These are phyloP conservation scores for Lipomyces oligophaga DNA, from an alignment of 805 yeast species.

Conservation along the genomic window DNA sequence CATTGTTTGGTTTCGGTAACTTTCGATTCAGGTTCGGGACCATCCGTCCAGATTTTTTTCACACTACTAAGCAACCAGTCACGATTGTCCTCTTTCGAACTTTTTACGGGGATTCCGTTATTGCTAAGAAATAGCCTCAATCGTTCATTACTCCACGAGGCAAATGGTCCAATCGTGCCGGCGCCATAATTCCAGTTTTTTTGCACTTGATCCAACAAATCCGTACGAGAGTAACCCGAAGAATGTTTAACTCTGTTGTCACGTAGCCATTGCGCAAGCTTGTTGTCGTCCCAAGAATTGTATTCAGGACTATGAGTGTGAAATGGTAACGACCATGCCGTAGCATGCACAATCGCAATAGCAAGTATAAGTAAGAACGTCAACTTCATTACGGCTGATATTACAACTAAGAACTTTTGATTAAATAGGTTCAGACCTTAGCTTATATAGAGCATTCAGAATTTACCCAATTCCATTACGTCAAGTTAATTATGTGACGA, in stretches of 20 bases:
- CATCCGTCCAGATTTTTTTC: conserved; percentile 10
- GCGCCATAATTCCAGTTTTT: conserved; percentile 22
- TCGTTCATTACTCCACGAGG: conserved; percentile 19
- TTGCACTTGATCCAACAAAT: conserved; percentile 24
- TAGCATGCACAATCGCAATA: neutral
- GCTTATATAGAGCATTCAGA: too few relatives aligned
- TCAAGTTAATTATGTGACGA: too few relatives aligned
- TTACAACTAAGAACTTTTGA: too few relatives aligned
- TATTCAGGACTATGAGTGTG: conserved; percentile 16
- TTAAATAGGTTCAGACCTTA: too few relatives aligned
- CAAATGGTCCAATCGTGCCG: conserved; percentile 13
- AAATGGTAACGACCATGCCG: conserved; percentile 7
- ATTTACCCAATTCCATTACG: too few relatives aligned
- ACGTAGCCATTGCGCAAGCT: conserved; percentile 17
- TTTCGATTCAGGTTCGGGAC: conserved; percentile 7
- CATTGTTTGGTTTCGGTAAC: conserved; percentile 14
- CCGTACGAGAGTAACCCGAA: conserved; percentile 15
- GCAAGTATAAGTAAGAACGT: neutral
- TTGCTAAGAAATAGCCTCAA: conserved; percentile 7
- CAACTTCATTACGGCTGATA: conserved; percentile 2
- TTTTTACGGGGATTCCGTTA: conserved; percentile 17
- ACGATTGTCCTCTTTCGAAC: conserved; percentile 11
- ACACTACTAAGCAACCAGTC: conserved; percentile 23
- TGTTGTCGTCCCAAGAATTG: conserved; percentile 39
- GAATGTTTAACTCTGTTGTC: conserved; percentile 13